Percentiles rank a stretch among this genome's conserved stretches.
Evolutionary conservation across 208 protist species (phyloP).

Genomic region (Trypanosoma caninum): DNA sequence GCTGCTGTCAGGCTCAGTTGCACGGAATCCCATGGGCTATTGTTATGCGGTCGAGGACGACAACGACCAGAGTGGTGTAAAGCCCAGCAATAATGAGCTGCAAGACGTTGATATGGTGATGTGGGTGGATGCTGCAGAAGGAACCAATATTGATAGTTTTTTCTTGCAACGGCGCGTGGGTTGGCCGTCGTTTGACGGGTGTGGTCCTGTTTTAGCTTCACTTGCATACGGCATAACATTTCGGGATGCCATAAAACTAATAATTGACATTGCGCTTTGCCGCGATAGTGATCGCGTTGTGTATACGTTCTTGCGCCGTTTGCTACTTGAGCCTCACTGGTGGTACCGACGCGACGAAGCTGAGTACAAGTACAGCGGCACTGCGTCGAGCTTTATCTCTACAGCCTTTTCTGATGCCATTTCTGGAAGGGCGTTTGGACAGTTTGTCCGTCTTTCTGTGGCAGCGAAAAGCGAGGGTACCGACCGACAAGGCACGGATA

Average conservation of each 20-base stretch:
- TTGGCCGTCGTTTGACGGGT: not conserved
- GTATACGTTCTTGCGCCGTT: slow-evolving; percentile 55
- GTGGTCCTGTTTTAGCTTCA: not conserved
- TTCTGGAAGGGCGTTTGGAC: slow-evolving; percentile 45
- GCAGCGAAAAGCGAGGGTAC: slow-evolving; percentile 18
- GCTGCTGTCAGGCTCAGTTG: slow-evolving; percentile 15
- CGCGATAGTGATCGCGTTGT: slow-evolving; percentile 74
- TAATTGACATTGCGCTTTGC: slow-evolving; percentile 78
- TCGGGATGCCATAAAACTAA: slow-evolving; percentile 41
- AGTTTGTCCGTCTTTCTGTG: slow-evolving; percentile 56
- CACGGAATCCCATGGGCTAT: not conserved
- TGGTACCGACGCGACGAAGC: slow-evolving; percentile 40
- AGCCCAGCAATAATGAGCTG: too few relatives aligned
- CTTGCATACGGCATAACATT: slow-evolving; percentile 13
- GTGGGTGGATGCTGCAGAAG: not conserved
- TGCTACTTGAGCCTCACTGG: slow-evolving; percentile 64
- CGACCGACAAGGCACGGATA: not conserved
- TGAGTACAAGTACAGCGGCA: slow-evolving; percentile 31
- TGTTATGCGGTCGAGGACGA: not conserved
- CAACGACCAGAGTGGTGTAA: too few relatives aligned
- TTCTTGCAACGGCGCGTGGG: not conserved
- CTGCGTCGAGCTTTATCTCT: slow-evolving; percentile 42
- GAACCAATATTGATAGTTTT: not conserved
- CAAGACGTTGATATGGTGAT: too few relatives aligned
- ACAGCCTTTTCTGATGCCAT: slow-evolving; percentile 53